Percentiles rank a stretch among this genome's conserved stretches.
Evolutionary conservation across 2,329 filamentous ascomycete species (phyloP).

Genomic region (Colletotrichum euphorbiae): DNA sequence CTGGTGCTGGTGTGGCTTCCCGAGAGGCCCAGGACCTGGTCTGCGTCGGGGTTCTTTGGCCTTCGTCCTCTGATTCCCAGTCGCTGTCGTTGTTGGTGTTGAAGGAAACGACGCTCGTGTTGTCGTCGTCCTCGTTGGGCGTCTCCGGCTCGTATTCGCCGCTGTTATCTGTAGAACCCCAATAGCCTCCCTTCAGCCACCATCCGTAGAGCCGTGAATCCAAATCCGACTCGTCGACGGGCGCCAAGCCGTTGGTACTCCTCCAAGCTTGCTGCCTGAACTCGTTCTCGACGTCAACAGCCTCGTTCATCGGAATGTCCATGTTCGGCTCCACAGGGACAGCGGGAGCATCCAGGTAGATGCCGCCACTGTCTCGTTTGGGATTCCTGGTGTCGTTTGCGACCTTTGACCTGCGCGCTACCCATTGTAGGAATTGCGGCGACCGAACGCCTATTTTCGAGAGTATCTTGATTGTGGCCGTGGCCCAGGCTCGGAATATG

Average conservation of each 20-base stretch:
- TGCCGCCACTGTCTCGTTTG: constrained; percentile 8
- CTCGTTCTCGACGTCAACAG: constrained; percentile 85
- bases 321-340: constrained; percentile 48
- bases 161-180: constrained; percentile 84
- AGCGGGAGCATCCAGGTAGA: not conserved
- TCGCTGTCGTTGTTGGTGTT: constrained; percentile 58
- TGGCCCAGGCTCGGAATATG: constrained; percentile 67
- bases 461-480: constrained; percentile 65
- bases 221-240: constrained; percentile 72
- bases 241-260: constrained; percentile 49
- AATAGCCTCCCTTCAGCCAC: constrained; percentile 87
- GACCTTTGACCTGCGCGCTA: constrained; percentile 56
- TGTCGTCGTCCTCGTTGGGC: constrained; percentile 73
- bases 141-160: constrained; percentile 76
- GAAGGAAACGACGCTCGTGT: constrained; percentile 81
- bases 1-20: constrained; percentile 69
- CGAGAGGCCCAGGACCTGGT: constrained; percentile 52
- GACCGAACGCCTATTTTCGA: constrained; percentile 69
- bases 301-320: constrained; percentile 67
- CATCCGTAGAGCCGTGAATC: constrained; percentile 83
- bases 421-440: constrained; percentile 72
- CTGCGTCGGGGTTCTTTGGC: constrained; percentile 80
- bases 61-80: constrained; percentile 61
- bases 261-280: constrained; percentile 71
- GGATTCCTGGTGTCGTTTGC: constrained; percentile 36